A percentile compares a stretch with the other conserved stretches of the same genome.
These are phyloP conservation scores for Bipolaris gigantea DNA, from an alignment of 2,329 filamentous ascomycete species.

Conservation along the genomic window DNA sequence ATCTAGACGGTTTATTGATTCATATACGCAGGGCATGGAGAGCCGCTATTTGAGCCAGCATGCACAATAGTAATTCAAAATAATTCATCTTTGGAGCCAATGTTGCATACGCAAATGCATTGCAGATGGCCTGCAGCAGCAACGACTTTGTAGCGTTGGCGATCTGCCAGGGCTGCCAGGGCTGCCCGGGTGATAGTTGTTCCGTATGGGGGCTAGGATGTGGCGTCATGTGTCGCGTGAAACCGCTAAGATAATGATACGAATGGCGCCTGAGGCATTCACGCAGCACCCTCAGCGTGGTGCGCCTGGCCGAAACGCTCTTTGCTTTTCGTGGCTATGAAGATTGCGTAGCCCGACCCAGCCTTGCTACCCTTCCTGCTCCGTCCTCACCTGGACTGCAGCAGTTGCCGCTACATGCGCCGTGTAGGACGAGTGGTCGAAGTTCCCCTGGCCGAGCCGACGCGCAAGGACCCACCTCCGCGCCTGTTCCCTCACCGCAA, in stretches of 20 bases:
- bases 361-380: background rate
- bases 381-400: background rate
- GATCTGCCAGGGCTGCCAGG: background rate
- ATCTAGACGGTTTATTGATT: background rate
- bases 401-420: constrained; percentile 1
- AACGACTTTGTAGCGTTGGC: background rate
- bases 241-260: constrained; percentile 14
- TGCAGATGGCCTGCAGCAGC: background rate
- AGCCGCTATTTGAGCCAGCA: background rate
- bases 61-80: constrained; percentile 13
- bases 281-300: background rate
- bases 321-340: background rate
- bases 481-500: constrained; percentile 17
- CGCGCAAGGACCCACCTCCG: constrained; percentile 16
- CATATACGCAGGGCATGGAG: background rate
- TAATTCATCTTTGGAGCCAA: background rate
- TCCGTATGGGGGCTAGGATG: constrained; percentile 4
- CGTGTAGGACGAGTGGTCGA: constrained; percentile 2
- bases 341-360: background rate
- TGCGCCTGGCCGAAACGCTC: background rate
- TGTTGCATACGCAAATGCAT: too few species aligned
- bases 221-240: constrained; percentile 13
- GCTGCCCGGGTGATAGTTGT: background rate
- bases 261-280: constrained; percentile 8
- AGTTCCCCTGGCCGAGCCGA: constrained; percentile 9